phyloP scores from a whole-genome alignment of 805 yeast genomes.

The Cyberlindnera americana region DNA sequence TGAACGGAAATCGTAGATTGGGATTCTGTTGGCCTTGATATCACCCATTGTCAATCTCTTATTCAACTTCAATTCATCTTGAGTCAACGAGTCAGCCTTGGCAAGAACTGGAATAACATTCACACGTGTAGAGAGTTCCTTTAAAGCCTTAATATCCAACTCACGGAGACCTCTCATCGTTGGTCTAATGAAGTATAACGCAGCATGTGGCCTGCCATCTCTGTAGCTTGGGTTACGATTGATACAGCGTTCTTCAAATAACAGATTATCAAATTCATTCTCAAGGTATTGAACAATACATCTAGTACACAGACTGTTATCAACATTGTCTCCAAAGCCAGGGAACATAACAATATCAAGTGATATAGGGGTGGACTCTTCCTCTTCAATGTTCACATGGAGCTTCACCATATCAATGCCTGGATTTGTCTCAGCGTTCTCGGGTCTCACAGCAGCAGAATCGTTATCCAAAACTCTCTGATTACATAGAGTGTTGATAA shows the following conservation, averaged over 20 bases:
- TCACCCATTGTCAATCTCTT: constrained; percentile 55
- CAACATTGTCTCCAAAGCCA: constrained; percentile 74
- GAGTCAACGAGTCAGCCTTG: constrained; percentile 76
- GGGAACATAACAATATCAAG: constrained; percentile 67
- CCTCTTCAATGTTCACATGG: constrained; percentile 55
- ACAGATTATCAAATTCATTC: constrained; percentile 65
- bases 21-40: constrained; percentile 53
- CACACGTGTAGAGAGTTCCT: constrained; percentile 62
- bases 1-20: constrained; percentile 68
- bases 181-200: constrained; percentile 73
- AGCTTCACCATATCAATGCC: constrained; percentile 43
- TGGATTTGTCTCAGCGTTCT: constrained; percentile 33
- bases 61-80: constrained; percentile 51
- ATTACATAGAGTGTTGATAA: constrained; percentile 64
- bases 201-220: constrained; percentile 74
- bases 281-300: constrained; percentile 60
- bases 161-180: constrained; percentile 66
- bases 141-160: constrained; percentile 71
- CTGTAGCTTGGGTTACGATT: constrained; percentile 65
- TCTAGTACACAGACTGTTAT: constrained; percentile 49
- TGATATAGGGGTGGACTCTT: constrained; percentile 46
- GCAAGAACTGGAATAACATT: constrained; percentile 82
- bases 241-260: constrained; percentile 73
- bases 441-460: constrained; percentile 26
- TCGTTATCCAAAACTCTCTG: constrained; percentile 37